phyloP scores from a whole-genome alignment of 495 filamentous ascomycete genomes.

The Neurospora intermedia region DNA sequence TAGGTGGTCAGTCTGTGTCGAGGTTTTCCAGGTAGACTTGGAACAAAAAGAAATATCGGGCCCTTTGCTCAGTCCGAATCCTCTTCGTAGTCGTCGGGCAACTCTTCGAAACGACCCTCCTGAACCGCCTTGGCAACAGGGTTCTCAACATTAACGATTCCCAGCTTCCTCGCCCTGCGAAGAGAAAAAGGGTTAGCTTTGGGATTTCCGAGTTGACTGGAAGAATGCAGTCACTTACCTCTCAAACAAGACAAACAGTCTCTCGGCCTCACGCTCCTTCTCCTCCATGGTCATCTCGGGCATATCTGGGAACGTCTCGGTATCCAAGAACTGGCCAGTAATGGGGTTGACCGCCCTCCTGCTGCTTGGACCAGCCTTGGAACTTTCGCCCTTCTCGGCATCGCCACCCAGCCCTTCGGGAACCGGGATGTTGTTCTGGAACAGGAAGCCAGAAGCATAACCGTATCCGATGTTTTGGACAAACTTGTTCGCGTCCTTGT shows the following conservation, averaged over 20 bases:
- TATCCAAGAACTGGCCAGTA: constrained; percentile 74
- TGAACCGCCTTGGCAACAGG: constrained; percentile 66
- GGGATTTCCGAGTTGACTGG: too few species aligned
- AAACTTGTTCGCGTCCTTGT: constrained; percentile 58
- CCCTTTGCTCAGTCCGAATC: not conserved
- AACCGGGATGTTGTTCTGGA: constrained; percentile 67
- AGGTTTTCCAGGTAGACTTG: not conserved
- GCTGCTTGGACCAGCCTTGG: constrained; percentile 11
- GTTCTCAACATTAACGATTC: constrained; percentile 75
- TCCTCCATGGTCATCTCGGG: constrained; percentile 81
- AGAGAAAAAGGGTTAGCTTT: constrained; percentile 1
- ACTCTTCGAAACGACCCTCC: constrained; percentile 72
- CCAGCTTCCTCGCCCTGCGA: constrained; percentile 65
- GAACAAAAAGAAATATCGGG: not conserved
- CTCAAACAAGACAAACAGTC: constrained; percentile 89
- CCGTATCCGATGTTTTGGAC: constrained; percentile 84
- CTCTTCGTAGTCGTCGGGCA: constrained; percentile 34
- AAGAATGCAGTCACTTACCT: constrained; percentile 40
- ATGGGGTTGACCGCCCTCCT: constrained; percentile 61
- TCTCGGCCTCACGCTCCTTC: constrained; percentile 88
- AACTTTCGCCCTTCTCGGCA: not conserved
- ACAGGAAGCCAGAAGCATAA: constrained; percentile 80
- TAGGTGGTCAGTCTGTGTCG: not conserved
- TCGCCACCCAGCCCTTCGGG: constrained; percentile 33
- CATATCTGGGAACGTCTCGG: constrained; percentile 46